Evolutionary conservation across 345 rosid species (phyloP).

Genomic region (Litchi chinensis): DNA sequence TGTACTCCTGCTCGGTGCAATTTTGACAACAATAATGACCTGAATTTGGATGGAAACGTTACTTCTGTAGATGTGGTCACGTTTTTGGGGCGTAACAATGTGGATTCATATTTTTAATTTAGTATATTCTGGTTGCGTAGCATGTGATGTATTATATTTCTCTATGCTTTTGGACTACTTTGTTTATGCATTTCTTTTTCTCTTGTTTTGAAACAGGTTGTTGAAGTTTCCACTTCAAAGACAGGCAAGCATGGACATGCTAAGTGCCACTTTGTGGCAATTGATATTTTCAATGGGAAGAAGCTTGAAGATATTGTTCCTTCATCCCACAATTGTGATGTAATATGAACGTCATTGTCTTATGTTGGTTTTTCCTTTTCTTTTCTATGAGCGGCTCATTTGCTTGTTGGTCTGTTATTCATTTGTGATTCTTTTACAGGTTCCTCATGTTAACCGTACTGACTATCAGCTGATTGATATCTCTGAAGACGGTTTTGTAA

Average conservation of each 20-base stretch:
- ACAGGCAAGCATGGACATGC: constrained; percentile 86
- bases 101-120: not conserved
- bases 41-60: not conserved
- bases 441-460: constrained; percentile 69
- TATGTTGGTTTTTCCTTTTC: not conserved
- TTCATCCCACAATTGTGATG: constrained; percentile 79
- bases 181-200: not conserved
- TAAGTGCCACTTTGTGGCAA: constrained; percentile 77
- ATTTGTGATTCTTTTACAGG: constrained; percentile 37
- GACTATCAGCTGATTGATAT: constrained; percentile 79
- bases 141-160: not conserved
- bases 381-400: not conserved
- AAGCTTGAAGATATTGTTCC: constrained; percentile 79
- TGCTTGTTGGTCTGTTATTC: constrained; percentile 11
- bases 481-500: constrained; percentile 84
- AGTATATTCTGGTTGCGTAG: not conserved
- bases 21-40: no score
- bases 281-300: constrained; percentile 72
- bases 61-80: not conserved
- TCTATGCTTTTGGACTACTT: not conserved
- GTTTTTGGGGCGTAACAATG: not conserved
- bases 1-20: not conserved
- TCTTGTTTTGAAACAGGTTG: constrained; percentile 46
- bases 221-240: constrained; percentile 78
- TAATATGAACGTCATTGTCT: constrained; percentile 22